Base-by-base conservation (phyloP, 768 basidiomycete species). In the Artomyces pyxidatus region DNA sequence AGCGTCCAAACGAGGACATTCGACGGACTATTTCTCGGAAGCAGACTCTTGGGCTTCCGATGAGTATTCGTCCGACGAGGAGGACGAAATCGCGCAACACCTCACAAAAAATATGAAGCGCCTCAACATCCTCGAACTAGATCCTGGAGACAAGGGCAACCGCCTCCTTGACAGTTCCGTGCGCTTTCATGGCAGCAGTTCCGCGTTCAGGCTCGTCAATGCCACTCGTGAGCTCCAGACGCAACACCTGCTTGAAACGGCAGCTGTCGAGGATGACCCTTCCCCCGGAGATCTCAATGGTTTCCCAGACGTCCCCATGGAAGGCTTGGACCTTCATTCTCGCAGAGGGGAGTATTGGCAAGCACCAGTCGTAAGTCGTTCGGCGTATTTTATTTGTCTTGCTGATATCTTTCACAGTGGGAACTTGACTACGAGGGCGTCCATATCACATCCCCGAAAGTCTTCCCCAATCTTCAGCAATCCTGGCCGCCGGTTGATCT, bases 401-500 rank as follows among this genome's bases (percentile, higher is more conserved):
- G 14, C n/a, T 26, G 28, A 14, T 30, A 21, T 19, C 10, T 5
- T 17, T 26, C 19, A 19, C 10, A 83, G 81, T 83, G 82, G 79
- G 83, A 85, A 60, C 59, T 71, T 35, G 62, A 61, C 23, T 81
- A 72, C 59, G 81, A 82, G 62, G 71, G 74, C 17, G 63, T 66
- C 43, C 65, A 65, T 17, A 6, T 54, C 54, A 60, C 37, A 61
- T 67, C 42, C 58, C 60, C 62, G 52, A 25, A 55, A 60, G 25
- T 12, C 52, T 74, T 48, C 59, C 65, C 41, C 54, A 59, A 38
- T 62, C 71, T 51, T 56, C 75, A 14, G 53, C 61, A 37, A 63
- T 68, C 59, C 2, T 82, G 86, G 42, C 91, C 89, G 32, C 77
- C 86, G 0, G 58, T 64, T 14, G 81, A 84, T 50, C 75, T 91